Evolutionary conservation across 176 grass and related monocot species (phyloP), one percentile per base, ranked within the genome.

Genomic region (Melocanna baccifera): DNA sequence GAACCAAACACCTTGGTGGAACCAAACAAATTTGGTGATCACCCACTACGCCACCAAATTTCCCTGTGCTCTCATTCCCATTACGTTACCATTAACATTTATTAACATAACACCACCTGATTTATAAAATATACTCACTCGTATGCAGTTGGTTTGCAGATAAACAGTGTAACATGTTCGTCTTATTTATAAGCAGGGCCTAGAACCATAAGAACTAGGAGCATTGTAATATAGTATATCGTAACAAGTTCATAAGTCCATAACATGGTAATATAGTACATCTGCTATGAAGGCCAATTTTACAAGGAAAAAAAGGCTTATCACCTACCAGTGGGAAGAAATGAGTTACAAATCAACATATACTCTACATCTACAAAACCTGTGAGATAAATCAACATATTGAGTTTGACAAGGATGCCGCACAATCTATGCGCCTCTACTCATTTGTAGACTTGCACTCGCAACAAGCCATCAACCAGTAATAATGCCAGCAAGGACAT

Each of bases 401-500:
- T 78, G 12, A 71, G 53, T 62, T 30, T 30, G 45, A 84, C 39
- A 79, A 46, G 48, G 81, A 57, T 65, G 78, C 84, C 30, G 62
- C 62, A 62, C 48, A 79, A 40, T 48, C 58, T 87, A 46, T 47
- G n/a, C 7, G 9, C 18, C 50, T 79, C 59, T 58, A 75, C 25
- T 45, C 73, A 3, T 45, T 50, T 55, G 61, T 47, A 66, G 37
- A 57, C 62, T 63, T 53, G 3, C 67, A 79, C 47, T 16, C 6
- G 37, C 78, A 36, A 46, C 50, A 73, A 78, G 22, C 32, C 52
- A 80, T 91, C 83, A 99, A 65, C 93, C 93, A 52, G 96, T 99
- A 76, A 99, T 96, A 42, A 99, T 94, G 40, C 96, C 93, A 18
- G 96, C 96, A 81, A 99, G 93, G 58, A 99, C 89, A 73, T 96